Evolutionary conservation across 2,329 filamentous ascomycete genomes (phyloP), one percentile per base, ranked within the genome.

Genomic region (Phialophora tarda): DNA sequence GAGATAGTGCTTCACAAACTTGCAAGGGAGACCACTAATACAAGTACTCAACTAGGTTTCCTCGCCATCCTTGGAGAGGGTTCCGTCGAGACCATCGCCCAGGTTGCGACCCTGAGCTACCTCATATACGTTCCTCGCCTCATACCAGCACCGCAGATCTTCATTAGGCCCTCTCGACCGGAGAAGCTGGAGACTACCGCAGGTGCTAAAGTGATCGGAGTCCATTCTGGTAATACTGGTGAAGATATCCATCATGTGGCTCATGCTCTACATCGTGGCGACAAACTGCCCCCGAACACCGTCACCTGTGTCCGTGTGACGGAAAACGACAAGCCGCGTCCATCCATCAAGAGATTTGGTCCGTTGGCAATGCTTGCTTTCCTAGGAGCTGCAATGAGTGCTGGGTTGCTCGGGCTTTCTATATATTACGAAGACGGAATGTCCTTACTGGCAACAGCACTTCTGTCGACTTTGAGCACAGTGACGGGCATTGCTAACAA

Each of bases 41-140:
- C 38, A 21, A n/a, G 21, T 21, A 30, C 7, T 41, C 30, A 2
- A 30, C 38, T 34, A 73, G 71, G 71, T 70, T 84, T 84, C 72
- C 80, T 85, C n/a, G 82, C 82, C 64, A 82, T 85, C 68, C 74
- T 84, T 30, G 82, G 82, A 54, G 82, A 84, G 73, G 81, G 82
- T 75, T 82, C 79, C 56, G 78, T 84, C 24, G 75, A 81, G 6
- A 79, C 81, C 50, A 83, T 82, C 69, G 81, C 82, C 21, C 81
- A 84, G 72, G 81, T 84, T 24, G 79, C 81, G 4, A 82, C 82
- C 0, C 76, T 84, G 4, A 84, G 82, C 11, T 77, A 74, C 72
- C 80, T 82, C 72, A 81, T 82, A 69, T 83, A 80, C 67, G 74
- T 84, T 6, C 82, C 82, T 41, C 79, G 82, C 47, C 77, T 84